These are phyloP conservation scores for Boletus rubescentipes DNA, from an alignment of 768 basidiomycete genomes.

Conservation along the genomic window DNA sequence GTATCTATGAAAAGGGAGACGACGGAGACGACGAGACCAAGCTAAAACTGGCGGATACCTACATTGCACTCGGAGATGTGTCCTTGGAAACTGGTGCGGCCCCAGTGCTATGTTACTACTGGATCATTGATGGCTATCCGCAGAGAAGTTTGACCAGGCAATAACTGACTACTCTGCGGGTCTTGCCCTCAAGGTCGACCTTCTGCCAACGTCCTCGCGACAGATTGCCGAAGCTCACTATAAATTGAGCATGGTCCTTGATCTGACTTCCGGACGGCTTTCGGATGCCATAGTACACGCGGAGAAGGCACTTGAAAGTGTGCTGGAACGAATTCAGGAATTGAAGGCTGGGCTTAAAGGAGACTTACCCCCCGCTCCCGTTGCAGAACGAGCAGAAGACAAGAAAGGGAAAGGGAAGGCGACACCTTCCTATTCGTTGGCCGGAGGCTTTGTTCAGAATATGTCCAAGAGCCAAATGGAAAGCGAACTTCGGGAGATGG, in stretches of 20 bases:
- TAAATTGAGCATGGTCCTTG: conserved; percentile 90
- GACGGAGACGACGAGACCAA: conserved; percentile 58
- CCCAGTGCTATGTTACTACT: neutral
- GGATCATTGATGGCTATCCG: neutral
- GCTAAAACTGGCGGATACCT: conserved; percentile 88
- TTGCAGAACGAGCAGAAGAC: conserved; percentile 35
- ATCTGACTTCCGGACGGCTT: conserved; percentile 83
- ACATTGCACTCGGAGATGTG: conserved; percentile 91
- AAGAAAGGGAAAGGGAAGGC: conserved; percentile 75
- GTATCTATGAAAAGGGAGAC: conserved; percentile 73
- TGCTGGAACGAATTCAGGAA: conserved; percentile 65
- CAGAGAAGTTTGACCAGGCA: conserved; percentile 96
- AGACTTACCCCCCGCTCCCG: conserved; percentile 34
- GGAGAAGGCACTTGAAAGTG: conserved; percentile 75
- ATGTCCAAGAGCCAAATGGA: conserved; percentile 76
- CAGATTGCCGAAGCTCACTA: conserved; percentile 94
- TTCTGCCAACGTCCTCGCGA: conserved; percentile 85
- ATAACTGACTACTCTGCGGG: conserved; percentile 83
- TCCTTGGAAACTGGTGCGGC: conserved; percentile 91
- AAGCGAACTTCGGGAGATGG: conserved; percentile 75
- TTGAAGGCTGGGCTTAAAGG: conserved; percentile 48
- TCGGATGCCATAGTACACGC: conserved; percentile 81
- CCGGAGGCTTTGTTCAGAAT: conserved; percentile 55
- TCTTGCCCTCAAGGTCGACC: conserved; percentile 64
- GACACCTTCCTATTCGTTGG: conserved; percentile 36